phyloP scores from a whole-genome alignment of 352 stramenopile genomes.

The Globisporangium paddicum region DNA sequence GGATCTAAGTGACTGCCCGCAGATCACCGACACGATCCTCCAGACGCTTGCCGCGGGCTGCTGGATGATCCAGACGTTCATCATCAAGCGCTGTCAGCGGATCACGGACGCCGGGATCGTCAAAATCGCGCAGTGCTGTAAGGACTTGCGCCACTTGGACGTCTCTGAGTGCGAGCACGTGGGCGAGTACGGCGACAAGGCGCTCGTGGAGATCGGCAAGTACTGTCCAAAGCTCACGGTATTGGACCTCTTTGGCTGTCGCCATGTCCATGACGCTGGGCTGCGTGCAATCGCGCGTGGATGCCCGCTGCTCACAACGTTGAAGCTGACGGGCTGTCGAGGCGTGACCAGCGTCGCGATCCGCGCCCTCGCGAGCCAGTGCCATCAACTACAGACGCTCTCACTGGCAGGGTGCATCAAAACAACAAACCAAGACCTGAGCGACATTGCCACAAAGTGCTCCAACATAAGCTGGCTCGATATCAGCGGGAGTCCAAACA shows the following conservation, averaged over 20 bases:
- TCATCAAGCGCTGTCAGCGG: constrained; percentile 72
- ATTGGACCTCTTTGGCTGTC: constrained; percentile 86
- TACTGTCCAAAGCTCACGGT: constrained; percentile 70
- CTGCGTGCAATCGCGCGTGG: constrained; percentile 79
- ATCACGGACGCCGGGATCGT: constrained; percentile 84
- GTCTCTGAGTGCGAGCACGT: constrained; percentile 83
- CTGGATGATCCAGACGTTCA: constrained; percentile 80
- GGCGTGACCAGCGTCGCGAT: constrained; percentile 77
- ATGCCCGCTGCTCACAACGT: constrained; percentile 77
- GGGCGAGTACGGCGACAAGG: constrained; percentile 91
- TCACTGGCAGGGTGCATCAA: constrained; percentile 80
- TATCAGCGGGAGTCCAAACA: constrained; percentile 69
- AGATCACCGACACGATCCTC: constrained; percentile 80
- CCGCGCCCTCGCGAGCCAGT: constrained; percentile 65
- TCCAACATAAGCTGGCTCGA: constrained; percentile 71
- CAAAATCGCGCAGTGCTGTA: constrained; percentile 86
- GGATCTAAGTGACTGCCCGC: constrained; percentile 82
- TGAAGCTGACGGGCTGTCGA: constrained; percentile 85
- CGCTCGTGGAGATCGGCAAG: constrained; percentile 84
- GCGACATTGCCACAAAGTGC: constrained; percentile 45
- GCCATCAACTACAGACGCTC: constrained; percentile 63
- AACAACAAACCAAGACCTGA: constrained; percentile 74
- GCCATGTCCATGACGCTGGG: constrained; percentile 80
- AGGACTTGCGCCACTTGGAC: constrained; percentile 72
- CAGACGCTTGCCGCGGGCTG: constrained; percentile 85